Conservation (phyloP, 192 early-diverging fungal genomes). For the Geranomyces michiganensis region DNA sequence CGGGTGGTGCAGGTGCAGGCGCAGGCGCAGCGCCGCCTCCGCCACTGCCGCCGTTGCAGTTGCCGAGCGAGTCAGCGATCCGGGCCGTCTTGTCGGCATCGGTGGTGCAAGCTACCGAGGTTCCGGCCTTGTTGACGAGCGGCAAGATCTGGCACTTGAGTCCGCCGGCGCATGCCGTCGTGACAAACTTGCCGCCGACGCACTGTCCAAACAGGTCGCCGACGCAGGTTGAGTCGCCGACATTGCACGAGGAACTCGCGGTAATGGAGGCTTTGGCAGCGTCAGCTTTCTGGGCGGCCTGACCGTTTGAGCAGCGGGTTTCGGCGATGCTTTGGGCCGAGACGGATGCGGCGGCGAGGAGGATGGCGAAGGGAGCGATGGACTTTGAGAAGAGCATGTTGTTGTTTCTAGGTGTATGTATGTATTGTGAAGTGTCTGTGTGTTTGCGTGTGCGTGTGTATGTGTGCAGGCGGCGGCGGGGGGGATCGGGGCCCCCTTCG, state of each 20-base stretch:
- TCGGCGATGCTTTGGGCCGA: slow-evolving; percentile 1
- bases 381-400: slow-evolving; percentile 2
- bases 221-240: background rate
- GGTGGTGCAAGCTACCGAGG: slow-evolving; percentile 33
- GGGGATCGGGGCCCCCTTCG: too few species aligned
- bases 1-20: background rate
- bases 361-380: background rate
- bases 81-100: slow-evolving; percentile 36
- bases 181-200: slow-evolving; percentile 13
- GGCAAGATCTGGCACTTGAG: slow-evolving; percentile 40
- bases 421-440: too few species aligned
- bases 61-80: slow-evolving; percentile 16
- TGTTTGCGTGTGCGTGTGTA: too few species aligned
- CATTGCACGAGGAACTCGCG: background rate
- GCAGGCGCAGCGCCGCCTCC: background rate
- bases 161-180: slow-evolving; percentile 6
- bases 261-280: background rate
- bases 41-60: slow-evolving; percentile 1
- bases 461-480: too few species aligned
- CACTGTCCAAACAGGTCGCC: slow-evolving; percentile 16
- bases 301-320: slow-evolving; percentile 14
- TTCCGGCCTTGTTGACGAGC: slow-evolving; percentile 37
- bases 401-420: too few species aligned
- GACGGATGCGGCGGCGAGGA: background rate
- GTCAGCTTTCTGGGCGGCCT: slow-evolving; percentile 11